These are phyloP conservation scores for Cunninghamia lanceolata DNA, from an alignment of 75 land plant species.

Conservation along the genomic window DNA sequence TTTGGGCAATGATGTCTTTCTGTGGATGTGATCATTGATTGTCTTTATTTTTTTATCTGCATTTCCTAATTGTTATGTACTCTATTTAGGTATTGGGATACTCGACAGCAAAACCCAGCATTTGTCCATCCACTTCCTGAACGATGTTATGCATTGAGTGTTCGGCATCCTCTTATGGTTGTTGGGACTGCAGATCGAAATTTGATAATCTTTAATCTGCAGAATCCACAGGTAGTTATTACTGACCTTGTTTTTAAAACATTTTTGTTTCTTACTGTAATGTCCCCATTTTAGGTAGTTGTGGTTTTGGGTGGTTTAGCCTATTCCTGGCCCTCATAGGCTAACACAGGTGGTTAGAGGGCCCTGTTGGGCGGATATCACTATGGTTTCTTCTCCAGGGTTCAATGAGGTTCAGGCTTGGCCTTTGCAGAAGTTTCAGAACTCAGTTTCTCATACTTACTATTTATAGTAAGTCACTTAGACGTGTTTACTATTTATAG, in stretches of 20 bases:
- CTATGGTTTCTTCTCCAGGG: too few species aligned
- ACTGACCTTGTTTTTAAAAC: constrained; percentile 6
- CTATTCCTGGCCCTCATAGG: too few species aligned
- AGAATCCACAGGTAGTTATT: constrained; percentile 68
- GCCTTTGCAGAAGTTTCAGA: too few species aligned
- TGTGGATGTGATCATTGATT: background rate
- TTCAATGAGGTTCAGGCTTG: too few species aligned
- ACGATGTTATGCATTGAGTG: constrained; percentile 73
- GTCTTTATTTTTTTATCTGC: background rate
- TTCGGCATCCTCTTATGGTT: constrained; percentile 90
- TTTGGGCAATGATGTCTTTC: background rate
- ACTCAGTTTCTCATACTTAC: too few species aligned
- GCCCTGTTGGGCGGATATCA: too few species aligned
- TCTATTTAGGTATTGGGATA: constrained; percentile 84
- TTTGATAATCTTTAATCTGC: constrained; percentile 70
- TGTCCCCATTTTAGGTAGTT: too few species aligned
- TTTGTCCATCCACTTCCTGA: constrained; percentile 91
- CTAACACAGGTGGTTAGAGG: too few species aligned
- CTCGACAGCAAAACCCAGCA: constrained; percentile 74
- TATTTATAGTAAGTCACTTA: too few species aligned
- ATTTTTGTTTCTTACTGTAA: background rate
- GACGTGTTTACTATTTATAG: too few species aligned
- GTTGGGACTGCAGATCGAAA: constrained; percentile 94
- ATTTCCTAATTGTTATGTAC: background rate
- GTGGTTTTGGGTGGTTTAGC: too few species aligned